Evolutionary conservation across 331 rosid genomes (phyloP), one percentile per base, ranked within the genome.

Genomic region (Saraca asoca): DNA sequence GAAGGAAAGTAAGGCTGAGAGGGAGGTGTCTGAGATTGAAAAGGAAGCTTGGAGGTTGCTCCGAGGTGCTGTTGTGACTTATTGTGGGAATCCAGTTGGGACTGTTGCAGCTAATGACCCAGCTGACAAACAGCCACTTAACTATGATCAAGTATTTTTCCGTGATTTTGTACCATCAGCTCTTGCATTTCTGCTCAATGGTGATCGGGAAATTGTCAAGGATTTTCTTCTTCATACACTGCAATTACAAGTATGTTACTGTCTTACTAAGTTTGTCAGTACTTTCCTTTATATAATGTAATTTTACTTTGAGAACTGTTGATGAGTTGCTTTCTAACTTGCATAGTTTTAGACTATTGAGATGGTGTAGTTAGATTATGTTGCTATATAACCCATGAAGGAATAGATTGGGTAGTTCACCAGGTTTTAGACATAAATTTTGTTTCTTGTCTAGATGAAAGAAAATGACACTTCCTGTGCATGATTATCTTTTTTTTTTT

Each of bases 111-210:
- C 98, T 7, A 85, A 78, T 56, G 95, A 88, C 75, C 73, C 84
- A 0, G 86, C 69, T 5, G 98, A 85, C 68, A 80, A 83, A 59
- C 85, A 85, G 9, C 86, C 96, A 12, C 74, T 88, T 66, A 91
- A 91, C 59, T 91, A 91, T 51, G 98, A 88, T 69, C 98, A 91
- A 81, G 96, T 91, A 51, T 91, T 91, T 33, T 68, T 91, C 69
- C 92, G 98, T 37, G 98, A 88, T 74, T 91, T 91, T 33, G 84
- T 91, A 61, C 96, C 98, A 1, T 88, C 98, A 0, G 98, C 95
- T 0, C 89, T 91, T 62, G 92, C 96, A 20, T 91, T 91, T 81
- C 85, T 91, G 79, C 91, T 91, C 51, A 88, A 81, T 66, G 98
- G 96, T 13, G 95, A 91, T 42, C 82, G 76, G 64, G 96, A 24